A percentile compares a stretch with the other conserved stretches of the same genome.
Conservation (phyloP, 345 rosid genomes). For the Arabis alpina region DNA sequence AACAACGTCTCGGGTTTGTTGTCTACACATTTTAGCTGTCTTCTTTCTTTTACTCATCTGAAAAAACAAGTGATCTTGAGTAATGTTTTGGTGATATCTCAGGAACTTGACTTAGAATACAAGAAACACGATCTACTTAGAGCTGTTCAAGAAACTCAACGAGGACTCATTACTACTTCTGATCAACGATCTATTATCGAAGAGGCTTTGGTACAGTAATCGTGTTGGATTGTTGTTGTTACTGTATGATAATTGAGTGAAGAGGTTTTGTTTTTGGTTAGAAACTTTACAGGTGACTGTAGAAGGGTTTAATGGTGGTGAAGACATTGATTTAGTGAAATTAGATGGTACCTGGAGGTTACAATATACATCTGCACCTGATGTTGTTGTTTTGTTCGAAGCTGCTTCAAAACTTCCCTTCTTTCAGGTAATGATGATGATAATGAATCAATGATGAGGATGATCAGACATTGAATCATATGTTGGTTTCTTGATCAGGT, state of each 20-base stretch:
- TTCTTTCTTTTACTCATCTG: not conserved
- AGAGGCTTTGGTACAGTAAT: constrained; percentile 71
- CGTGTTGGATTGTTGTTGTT: not conserved
- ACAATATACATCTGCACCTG: constrained; percentile 91
- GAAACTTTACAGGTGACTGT: constrained; percentile 63
- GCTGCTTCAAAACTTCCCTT: constrained; percentile 87
- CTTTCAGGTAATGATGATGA: constrained; percentile 58
- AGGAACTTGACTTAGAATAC: constrained; percentile 69
- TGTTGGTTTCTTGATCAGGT: constrained; percentile 49
- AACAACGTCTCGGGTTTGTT: constrained; percentile 44
- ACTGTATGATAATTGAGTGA: not conserved
- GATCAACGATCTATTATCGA: constrained; percentile 81
- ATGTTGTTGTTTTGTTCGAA: constrained; percentile 82
- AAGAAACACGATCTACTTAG: constrained; percentile 70
- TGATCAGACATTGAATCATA: not conserved
- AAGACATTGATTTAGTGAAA: constrained; percentile 60
- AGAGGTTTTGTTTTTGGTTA: constrained; percentile 19
- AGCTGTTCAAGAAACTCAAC: constrained; percentile 72
- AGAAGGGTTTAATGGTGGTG: constrained; percentile 72
- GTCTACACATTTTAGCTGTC: constrained; percentile 24
- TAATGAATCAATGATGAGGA: constrained; percentile 4
- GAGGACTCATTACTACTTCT: constrained; percentile 66
- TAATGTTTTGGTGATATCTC: constrained; percentile 32
- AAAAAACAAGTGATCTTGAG: not conserved
- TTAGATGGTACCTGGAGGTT: constrained; percentile 97